Conservation (phyloP, 2,329 filamentous ascomycete species). For the Claviceps capensis region DNA sequence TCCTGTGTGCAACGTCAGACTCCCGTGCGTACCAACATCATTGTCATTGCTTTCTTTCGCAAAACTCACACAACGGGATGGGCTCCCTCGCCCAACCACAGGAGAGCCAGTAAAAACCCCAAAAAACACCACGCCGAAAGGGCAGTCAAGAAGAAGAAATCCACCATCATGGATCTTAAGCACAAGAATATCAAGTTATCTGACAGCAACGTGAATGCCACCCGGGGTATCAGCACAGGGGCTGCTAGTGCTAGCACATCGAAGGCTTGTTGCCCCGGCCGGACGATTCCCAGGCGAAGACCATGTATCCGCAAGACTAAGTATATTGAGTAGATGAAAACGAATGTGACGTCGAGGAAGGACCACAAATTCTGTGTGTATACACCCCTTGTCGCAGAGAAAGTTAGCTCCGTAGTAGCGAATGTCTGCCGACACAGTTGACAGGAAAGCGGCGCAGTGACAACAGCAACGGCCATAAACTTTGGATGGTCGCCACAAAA, state of each 20-base stretch:
- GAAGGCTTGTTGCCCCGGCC: conserved; percentile 50
- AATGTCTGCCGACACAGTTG: neutral
- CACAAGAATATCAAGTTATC: conserved; percentile 77
- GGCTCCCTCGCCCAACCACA: conserved; percentile 58
- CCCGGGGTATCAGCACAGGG: conserved; percentile 60
- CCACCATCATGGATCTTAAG: conserved; percentile 70
- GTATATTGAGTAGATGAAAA: conserved; percentile 57
- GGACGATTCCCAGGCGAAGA: conserved; percentile 33
- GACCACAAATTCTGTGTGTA: conserved; percentile 85
- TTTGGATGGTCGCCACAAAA: neutral
- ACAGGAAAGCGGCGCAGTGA: neutral
- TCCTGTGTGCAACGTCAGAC: conserved; percentile 25
- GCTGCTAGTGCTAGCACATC: conserved; percentile 70
- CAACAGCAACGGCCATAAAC: neutral
- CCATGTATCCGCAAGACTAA: conserved; percentile 54
- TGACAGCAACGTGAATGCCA: conserved; percentile 72
- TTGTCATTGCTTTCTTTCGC: neutral
- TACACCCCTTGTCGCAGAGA: conserved; percentile 42
- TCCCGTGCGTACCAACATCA: neutral
- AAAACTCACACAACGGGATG: conserved; percentile 41
- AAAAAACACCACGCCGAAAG: conserved; percentile 73
- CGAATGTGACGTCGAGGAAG: conserved; percentile 69
- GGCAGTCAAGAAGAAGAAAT: conserved; percentile 66
- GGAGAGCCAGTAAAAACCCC: conserved; percentile 65
- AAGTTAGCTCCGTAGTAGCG: neutral